Evolutionary conservation across 257 asterid species (phyloP), one percentile per base, ranked within the genome.

Genomic region (Forsythia suspensa): DNA sequence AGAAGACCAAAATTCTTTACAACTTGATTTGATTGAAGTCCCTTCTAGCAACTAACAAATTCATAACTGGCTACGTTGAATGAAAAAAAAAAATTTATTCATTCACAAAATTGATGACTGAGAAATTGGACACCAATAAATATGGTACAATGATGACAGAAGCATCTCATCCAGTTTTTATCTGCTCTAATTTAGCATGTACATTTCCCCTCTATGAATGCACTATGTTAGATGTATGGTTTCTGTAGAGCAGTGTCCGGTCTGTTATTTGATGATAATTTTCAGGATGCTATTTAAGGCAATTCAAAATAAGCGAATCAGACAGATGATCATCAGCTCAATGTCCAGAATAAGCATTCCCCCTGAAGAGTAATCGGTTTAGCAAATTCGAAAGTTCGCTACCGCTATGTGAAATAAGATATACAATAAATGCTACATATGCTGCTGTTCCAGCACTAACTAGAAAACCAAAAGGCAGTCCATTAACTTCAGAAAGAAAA

Each of bases 401-500:
- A 65, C 88, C 82, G 63, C 92, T 83, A 37, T 73, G 93, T n/a
- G 90, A 83, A 76, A 96, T 87, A 41, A 96, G 95, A 79, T 96
- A 96, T 36, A 90, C 77, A 68, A 96, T 84, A 71, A 96, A 96
- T 42, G 90, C 86, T 55, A 86, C 80, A 75, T 96, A 96, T 5
- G 90, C 94, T 67, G 92, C 88, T 3, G 96, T 91, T 69, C 85
- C 92, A 38, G 81, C 77, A 70, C 89, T 83, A 76, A 94, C 89
- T 3, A 91, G 71, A 73, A 83, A 83, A 79, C 90, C 96, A 15
- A 92, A 71, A 80, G 91, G 82, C 71, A 81, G 37, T 21, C 98
- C 98, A 2, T 81, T 68, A 51, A 92, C 97, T 85, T 95, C 99
- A 1, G 93, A 85, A 75, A 89, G 46, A 86, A 93, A 89, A 79